Base-by-base conservation (phyloP, 2,329 filamentous ascomycete species). In the Sarocladium strictum region DNA sequence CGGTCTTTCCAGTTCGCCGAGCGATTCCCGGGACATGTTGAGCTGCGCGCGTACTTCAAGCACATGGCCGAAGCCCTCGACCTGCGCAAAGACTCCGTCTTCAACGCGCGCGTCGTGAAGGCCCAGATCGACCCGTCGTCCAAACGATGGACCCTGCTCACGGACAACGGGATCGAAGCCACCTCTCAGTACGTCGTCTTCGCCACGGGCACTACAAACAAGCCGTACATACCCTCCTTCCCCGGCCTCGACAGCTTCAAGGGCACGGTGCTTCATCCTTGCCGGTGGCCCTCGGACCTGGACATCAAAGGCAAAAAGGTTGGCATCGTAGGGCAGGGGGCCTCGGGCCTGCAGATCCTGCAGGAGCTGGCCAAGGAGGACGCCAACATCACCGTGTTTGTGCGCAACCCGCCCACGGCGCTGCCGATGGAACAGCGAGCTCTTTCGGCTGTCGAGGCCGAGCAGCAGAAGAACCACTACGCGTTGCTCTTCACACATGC, bases 391-490 rank as follows among this genome's bases (percentile, higher is more conserved):
- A 47, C 43, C 7, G 15, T 9, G 23, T 47, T 9, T 24, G 15
- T 27, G 5, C 23, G 49, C 10, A 55, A 35, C 2, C 79, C 82
- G 0, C 84, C 82, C 55, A 72, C 79, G 12, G 78, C 76, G 12
- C 62, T 85, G 0, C 83, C 83, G 0, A 84, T 86, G 78, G 67
- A 73, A 1, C 78, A 83, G 58, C 64, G 21, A 11, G 3, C 21
- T 12, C 12, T 27, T 5, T 27, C 23, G 7, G 24, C 27, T 12
- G 3, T 70, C 1, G 54, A 64, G 17, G 2, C 60, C 83, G 1
- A 70, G 71, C 0, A 68, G 64, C 67, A 69, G 10, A 54, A 56
- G 17, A 55, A 45, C 14, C 60, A 59, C 21, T 47, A 47, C 23
- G 5, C 3, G 4, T 32, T 2, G n/a, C 9, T 9, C 17, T 23